Evolutionary conservation across 1,139 yeast genomes (phyloP).

Genomic region (Debaryomyces sp.): DNA sequence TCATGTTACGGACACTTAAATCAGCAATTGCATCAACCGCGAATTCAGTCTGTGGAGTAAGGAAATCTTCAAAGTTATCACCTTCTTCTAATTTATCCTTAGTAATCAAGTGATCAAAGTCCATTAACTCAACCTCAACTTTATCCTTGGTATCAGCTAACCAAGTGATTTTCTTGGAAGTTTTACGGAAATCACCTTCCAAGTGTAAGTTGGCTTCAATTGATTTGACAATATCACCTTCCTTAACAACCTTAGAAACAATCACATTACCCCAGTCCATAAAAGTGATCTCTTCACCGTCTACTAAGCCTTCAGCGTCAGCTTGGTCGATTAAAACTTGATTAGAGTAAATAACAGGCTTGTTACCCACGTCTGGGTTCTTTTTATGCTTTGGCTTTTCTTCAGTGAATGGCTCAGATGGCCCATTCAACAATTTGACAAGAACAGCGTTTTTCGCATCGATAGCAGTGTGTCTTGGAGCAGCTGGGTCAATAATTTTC

Average conservation of each 20-base stretch:
- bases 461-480: conserved; percentile 87
- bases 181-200: conserved; percentile 93
- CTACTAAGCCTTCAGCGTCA: conserved; percentile 70
- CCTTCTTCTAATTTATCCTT: conserved; percentile 92
- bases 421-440: conserved; percentile 65
- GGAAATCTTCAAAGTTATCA: conserved; percentile 84
- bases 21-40: conserved; percentile 74
- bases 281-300: conserved; percentile 79
- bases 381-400: conserved; percentile 88
- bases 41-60: conserved; percentile 83
- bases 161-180: conserved; percentile 91
- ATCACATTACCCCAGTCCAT: conserved; percentile 98
- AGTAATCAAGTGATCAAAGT: conserved; percentile 87
- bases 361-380: conserved; percentile 81
- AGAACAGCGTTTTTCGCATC: conserved; percentile 58
- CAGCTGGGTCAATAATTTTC: conserved; percentile 87
- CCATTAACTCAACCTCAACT: conserved; percentile 71
- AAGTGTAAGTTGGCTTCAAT: conserved; percentile 77
- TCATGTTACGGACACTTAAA: conserved; percentile 66
- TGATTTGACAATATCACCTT: conserved; percentile 53
- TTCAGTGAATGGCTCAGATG: conserved; percentile 60
- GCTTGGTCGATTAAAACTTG: conserved; percentile 75
- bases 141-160: conserved; percentile 73
- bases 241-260: conserved; percentile 65
- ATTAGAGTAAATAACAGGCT: conserved; percentile 67